phyloP scores from a whole-genome alignment of 805 yeast genomes.

The Scheffersomyces spartinae region DNA sequence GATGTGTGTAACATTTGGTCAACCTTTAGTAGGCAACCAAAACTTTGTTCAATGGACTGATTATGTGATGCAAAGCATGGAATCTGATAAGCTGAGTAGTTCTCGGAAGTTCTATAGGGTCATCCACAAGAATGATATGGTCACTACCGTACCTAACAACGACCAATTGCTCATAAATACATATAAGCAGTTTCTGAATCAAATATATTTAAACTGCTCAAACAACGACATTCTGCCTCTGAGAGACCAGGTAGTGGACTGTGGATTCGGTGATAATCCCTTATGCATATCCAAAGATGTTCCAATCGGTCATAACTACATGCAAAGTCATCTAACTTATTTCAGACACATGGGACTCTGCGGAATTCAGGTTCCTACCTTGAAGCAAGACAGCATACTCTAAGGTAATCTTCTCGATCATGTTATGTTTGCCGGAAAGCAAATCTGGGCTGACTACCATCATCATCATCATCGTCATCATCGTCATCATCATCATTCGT shows the following conservation, averaged over 20 bases:
- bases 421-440: slow-evolving; percentile 9
- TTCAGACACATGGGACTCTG: slow-evolving; percentile 26
- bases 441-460: slow-evolving; percentile 22
- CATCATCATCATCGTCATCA: slow-evolving; percentile 17
- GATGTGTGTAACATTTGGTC: slow-evolving; percentile 31
- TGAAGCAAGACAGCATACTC: slow-evolving; percentile 1
- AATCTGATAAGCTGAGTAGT: too few species aligned
- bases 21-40: slow-evolving; percentile 27
- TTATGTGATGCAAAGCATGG: too few species aligned
- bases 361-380: too few species aligned
- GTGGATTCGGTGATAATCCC: slow-evolving; percentile 14
- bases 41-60: slow-evolving; percentile 26
- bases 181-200: slow-evolving; percentile 25
- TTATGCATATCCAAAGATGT: slow-evolving; percentile 21
- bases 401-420: neutral
- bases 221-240: slow-evolving; percentile 13
- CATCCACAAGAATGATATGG: slow-evolving; percentile 15
- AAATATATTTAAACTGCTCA: slow-evolving; percentile 24
- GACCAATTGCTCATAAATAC: slow-evolving; percentile 3
- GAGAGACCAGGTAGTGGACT: slow-evolving; percentile 20
- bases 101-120: slow-evolving; percentile 15
- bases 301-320: slow-evolving; percentile 10
- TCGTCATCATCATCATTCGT: slow-evolving; percentile 7
- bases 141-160: slow-evolving; percentile 19
- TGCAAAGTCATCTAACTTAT: slow-evolving; percentile 24